phyloP scores from a whole-genome alignment of 2,329 filamentous ascomycete species.

The Mariannaea sp. region DNA sequence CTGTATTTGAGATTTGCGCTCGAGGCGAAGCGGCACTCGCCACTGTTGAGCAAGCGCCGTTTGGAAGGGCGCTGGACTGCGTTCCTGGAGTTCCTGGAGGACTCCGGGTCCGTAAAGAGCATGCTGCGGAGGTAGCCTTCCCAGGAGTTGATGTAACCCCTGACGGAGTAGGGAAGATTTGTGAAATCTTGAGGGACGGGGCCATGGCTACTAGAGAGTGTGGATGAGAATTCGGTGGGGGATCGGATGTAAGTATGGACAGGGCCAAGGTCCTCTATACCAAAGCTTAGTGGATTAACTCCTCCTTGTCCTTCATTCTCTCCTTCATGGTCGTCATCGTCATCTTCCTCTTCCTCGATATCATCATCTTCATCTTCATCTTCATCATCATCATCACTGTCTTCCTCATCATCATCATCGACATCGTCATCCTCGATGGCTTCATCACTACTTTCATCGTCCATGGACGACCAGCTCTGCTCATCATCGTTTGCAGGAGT shows the following conservation, averaged over 20 bases:
- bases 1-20: constrained; percentile 20
- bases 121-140: background rate
- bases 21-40: background rate
- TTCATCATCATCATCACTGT: background rate
- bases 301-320: too few relatives aligned
- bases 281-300: too few relatives aligned
- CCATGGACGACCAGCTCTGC: background rate
- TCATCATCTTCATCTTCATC: background rate
- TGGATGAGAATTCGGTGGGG: constrained; percentile 13
- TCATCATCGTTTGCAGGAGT: background rate
- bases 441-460: background rate
- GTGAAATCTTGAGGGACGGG: background rate
- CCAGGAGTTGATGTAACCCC: constrained; percentile 13
- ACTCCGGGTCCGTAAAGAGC: background rate
- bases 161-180: constrained; percentile 21
- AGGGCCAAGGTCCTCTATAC: too few relatives aligned
- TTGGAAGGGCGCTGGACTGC: background rate
- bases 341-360: too few relatives aligned
- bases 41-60: constrained; percentile 2
- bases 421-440: background rate
- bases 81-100: background rate
- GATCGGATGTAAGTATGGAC: background rate
- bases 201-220: constrained; percentile 8
- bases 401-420: constrained; percentile 3
- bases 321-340: too few relatives aligned